These are phyloP conservation scores for Triglochin maritima DNA, from an alignment of 106 monocot genomes.

Conservation along the genomic window DNA sequence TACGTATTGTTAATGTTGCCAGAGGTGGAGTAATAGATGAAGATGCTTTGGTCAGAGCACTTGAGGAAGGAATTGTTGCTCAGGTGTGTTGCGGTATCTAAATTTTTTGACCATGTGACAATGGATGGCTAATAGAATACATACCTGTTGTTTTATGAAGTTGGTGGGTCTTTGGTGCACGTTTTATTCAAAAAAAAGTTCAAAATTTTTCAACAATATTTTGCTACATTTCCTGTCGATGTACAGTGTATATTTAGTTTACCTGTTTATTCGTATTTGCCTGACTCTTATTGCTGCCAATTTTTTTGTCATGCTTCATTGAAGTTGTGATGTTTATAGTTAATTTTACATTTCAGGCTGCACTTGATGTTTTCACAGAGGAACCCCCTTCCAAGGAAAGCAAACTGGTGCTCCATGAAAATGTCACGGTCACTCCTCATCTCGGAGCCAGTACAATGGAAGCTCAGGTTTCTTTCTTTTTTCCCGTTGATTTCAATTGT, in stretches of 20 bases:
- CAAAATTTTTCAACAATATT: no score
- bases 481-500: not conserved
- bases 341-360: slow-evolving; percentile 8
- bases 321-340: not conserved
- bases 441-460: slow-evolving; percentile 21
- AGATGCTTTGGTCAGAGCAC: slow-evolving; percentile 20
- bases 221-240: no score
- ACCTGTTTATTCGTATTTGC: no score
- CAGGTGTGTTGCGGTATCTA: slow-evolving; percentile 1
- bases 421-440: slow-evolving; percentile 16
- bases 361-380: slow-evolving; percentile 18
- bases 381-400: slow-evolving; percentile 12
- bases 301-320: no score
- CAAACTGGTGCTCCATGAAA: slow-evolving; percentile 10
- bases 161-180: not conserved
- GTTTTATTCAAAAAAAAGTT: no score
- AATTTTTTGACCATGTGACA: not conserved
- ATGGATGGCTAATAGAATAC: not conserved
- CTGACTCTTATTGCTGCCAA: no score
- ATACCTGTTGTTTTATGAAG: not conserved
- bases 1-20: slow-evolving; percentile 14
- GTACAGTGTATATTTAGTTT: no score
- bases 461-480: slow-evolving; percentile 13
- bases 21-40: slow-evolving; percentile 23
- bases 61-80: slow-evolving; percentile 17